These are phyloP conservation scores for Schizochytrium sp. DNA, from an alignment of 108 stramenopile species.

Conservation along the genomic window DNA sequence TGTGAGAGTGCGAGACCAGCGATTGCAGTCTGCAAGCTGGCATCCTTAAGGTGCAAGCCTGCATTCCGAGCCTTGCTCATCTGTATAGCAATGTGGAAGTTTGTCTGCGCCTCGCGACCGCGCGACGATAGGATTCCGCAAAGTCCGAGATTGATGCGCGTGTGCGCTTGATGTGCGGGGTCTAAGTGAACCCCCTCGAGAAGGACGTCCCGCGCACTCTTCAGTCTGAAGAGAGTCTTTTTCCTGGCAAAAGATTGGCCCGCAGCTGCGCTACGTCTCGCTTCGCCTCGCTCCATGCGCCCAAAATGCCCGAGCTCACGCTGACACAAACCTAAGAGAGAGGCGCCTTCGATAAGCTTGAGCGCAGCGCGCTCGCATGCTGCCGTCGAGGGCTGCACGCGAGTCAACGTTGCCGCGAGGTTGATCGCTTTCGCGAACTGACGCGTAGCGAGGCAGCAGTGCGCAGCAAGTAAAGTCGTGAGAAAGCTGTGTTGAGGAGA, in stretches of 20 bases:
- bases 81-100: neutral
- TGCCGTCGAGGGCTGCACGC: neutral
- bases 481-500: neutral
- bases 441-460: neutral
- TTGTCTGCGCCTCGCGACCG: neutral
- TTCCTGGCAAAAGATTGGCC: neutral
- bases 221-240: neutral
- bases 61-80: neutral
- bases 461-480: neutral
- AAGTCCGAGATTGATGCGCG: neutral
- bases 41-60: neutral
- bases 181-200: neutral
- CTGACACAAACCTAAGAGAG: neutral
- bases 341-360: neutral
- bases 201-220: neutral
- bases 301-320: neutral
- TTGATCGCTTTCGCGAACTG: neutral
- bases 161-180: neutral
- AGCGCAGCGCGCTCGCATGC: neutral
- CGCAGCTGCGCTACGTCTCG: neutral
- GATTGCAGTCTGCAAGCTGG: neutral
- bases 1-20: neutral
- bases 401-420: neutral
- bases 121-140: neutral
- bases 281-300: neutral